Evolutionary conservation across 805 yeast species (phyloP).

Genomic region (Candida berthetii): DNA sequence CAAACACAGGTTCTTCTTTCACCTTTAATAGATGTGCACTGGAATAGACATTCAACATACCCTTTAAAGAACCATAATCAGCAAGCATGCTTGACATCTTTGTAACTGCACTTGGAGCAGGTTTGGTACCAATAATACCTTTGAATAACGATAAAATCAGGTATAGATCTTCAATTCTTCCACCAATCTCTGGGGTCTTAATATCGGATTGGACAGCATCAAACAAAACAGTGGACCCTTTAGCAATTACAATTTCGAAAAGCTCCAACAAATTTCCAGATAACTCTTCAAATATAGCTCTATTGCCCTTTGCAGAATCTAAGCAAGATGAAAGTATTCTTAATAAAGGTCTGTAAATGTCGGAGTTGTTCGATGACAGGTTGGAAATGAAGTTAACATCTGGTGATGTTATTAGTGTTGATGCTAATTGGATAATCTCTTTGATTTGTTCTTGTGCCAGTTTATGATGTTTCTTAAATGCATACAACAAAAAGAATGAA

Average conservation of each 20-base stretch:
- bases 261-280: constrained; percentile 48
- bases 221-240: constrained; percentile 56
- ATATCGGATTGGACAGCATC: constrained; percentile 54
- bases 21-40: constrained; percentile 56
- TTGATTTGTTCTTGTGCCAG: constrained; percentile 11
- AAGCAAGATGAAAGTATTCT: constrained; percentile 49
- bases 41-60: constrained; percentile 60
- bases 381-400: constrained; percentile 42
- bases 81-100: constrained; percentile 47
- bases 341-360: constrained; percentile 52
- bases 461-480: constrained; percentile 7
- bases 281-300: constrained; percentile 36
- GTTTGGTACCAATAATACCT: constrained; percentile 42
- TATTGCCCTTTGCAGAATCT: constrained; percentile 33
- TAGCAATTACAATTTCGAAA: constrained; percentile 58
- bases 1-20: constrained; percentile 61
- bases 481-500: constrained; percentile 37
- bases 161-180: constrained; percentile 58
- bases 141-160: constrained; percentile 61
- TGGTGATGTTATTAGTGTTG: constrained; percentile 40
- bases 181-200: constrained; percentile 27
- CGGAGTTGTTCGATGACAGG: constrained; percentile 30
- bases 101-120: constrained; percentile 39
- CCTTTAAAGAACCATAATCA: constrained; percentile 54
- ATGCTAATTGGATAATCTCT: constrained; percentile 23